These are phyloP conservation scores for Zea luxurians DNA, from an alignment of 176 grass and related monocot genomes.

Conservation along the genomic window DNA sequence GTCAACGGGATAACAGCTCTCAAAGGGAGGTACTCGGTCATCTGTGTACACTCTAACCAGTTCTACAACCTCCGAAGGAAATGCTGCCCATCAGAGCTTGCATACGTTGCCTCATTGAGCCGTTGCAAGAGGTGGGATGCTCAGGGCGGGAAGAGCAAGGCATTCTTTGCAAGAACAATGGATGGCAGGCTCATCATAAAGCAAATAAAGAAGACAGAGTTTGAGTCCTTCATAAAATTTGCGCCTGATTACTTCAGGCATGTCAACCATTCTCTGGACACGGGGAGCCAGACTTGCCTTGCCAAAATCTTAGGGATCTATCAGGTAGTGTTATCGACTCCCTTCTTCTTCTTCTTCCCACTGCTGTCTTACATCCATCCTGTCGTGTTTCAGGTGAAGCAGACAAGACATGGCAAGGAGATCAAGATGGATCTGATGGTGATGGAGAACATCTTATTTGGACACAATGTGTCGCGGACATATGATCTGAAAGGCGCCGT, in stretches of 20 bases:
- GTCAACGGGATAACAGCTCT: slow-evolving; percentile 42
- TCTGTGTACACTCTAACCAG: slow-evolving; percentile 55
- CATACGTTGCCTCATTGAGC: slow-evolving; percentile 57
- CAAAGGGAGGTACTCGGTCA: slow-evolving; percentile 54
- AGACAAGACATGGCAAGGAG: slow-evolving; percentile 58
- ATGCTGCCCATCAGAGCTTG: slow-evolving; percentile 60
- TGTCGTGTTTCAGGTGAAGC: slow-evolving; percentile 48
- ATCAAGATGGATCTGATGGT: slow-evolving; percentile 71
- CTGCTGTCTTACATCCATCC: background rate
- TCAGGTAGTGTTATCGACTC: slow-evolving; percentile 47
- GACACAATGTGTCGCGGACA: slow-evolving; percentile 47
- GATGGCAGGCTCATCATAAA: slow-evolving; percentile 76
- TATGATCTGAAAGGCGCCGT: slow-evolving; percentile 72
- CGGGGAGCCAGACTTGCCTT: slow-evolving; percentile 66
- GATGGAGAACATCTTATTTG: slow-evolving; percentile 80
- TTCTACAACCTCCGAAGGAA: slow-evolving; percentile 69
- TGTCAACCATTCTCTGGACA: slow-evolving; percentile 56
- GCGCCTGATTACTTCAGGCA: slow-evolving; percentile 70
- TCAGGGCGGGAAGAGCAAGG: slow-evolving; percentile 64
- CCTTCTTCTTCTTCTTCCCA: too few relatives aligned
- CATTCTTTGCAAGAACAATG: slow-evolving; percentile 68
- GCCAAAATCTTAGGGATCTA: slow-evolving; percentile 72
- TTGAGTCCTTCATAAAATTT: slow-evolving; percentile 74
- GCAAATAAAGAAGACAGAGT: slow-evolving; percentile 65
- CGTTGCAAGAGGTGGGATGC: slow-evolving; percentile 74